Evolutionary conservation across 495 filamentous ascomycete species (phyloP), one percentile per base, ranked within the genome.

Genomic region (Pyrenula massariospora): DNA sequence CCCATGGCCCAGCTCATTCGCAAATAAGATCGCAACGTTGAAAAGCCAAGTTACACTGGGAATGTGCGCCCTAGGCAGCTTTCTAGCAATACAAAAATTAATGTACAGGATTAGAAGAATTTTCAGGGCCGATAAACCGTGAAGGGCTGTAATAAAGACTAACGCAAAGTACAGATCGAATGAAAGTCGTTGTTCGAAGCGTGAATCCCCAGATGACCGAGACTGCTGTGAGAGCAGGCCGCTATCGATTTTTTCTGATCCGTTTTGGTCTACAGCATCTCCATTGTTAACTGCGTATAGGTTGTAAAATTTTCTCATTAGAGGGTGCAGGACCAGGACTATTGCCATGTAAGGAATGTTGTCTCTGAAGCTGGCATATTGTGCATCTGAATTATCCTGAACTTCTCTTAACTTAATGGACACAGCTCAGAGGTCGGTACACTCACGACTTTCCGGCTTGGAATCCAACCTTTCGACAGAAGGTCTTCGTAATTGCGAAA

Each of bases 21-120:
- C 84, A 62, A 99, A 96, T 52, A 99, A 68, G 2, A 83, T 85
- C 54, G 72, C 77, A 58, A 97, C 82, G 66, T 96, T 96, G 76
- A 96, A 97, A n/a, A 78, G 68, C 93, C 94, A 99, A 2, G 91
- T 95, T n/a, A 75, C 84, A 2, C 70, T 70, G 0, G 89, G 87
- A 3, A 94, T 72, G 62, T 83, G 85, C 11, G 75, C 68, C 57
- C 76, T 78, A 19, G 89, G 86, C 24, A 95, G 61, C 5, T 64
- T 63, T 24, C 81, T 94, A 42, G 83, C 86, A 36, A 97, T 78
- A 56, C 77, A 76, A 70, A 85, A 96, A 65, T 99, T 99, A 58
- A 85, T 64, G 50, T 81, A 86, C 25, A 97, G 66, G 25, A 99
- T 94, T 0, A 74, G 25, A 3, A 95, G 63, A 8, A 99, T 77